Percentiles rank a stretch among this genome's conserved stretches.
These are phyloP conservation scores for Tylopilus cervinicoccineus DNA, from an alignment of 768 basidiomycete genomes.

Conservation along the genomic window DNA sequence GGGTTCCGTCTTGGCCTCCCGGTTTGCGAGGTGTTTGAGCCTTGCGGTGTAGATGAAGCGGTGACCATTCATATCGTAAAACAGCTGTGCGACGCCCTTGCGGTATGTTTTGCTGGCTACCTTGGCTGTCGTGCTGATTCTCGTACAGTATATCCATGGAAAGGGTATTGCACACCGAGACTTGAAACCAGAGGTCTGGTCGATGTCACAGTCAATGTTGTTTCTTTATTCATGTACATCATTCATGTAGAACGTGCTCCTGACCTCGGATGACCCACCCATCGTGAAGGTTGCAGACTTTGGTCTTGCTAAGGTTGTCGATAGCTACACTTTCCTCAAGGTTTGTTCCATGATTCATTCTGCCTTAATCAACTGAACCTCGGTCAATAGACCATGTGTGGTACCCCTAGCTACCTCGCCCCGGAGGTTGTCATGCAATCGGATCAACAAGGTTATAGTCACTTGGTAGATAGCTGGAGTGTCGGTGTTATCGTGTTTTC, in stretches of 20 bases:
- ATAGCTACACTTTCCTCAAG: slow-evolving; percentile 70
- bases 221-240: slow-evolving; percentile 1
- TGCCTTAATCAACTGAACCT: background rate
- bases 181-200: slow-evolving; percentile 75
- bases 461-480: slow-evolving; percentile 94
- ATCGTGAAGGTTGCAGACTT: slow-evolving; percentile 92
- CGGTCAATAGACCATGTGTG: slow-evolving; percentile 78
- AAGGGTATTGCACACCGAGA: slow-evolving; percentile 89
- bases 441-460: slow-evolving; percentile 67
- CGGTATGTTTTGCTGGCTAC: slow-evolving; percentile 41
- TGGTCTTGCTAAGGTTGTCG: slow-evolving; percentile 90
- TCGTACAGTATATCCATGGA: slow-evolving; percentile 56
- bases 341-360: slow-evolving; percentile 38
- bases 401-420: slow-evolving; percentile 91
- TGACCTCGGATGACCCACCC: slow-evolving; percentile 69
- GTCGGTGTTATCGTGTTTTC: slow-evolving; percentile 92
- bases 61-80: slow-evolving; percentile 67
- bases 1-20: slow-evolving; percentile 22
- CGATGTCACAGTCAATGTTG: background rate
- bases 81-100: slow-evolving; percentile 78
- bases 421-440: slow-evolving; percentile 80
- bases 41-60: slow-evolving; percentile 41
- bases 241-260: slow-evolving; percentile 63
- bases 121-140: slow-evolving; percentile 2
- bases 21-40: background rate